These are phyloP conservation scores for Phytophthora multivora DNA, from an alignment of 352 stramenopile genomes.

Conservation along the genomic window DNA sequence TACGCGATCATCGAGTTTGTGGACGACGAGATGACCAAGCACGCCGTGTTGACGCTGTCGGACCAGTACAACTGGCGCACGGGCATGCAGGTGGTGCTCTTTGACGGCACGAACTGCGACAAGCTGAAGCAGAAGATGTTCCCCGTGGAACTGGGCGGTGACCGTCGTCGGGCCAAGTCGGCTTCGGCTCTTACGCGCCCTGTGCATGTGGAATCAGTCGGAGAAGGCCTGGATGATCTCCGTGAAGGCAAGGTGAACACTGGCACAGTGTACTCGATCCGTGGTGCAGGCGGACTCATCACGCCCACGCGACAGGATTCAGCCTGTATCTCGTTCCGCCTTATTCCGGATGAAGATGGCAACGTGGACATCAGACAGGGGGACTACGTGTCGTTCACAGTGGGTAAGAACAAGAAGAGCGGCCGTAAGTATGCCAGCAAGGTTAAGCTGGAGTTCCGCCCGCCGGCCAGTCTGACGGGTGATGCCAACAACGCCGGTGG, in stretches of 20 bases:
- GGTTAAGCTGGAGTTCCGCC: conserved; percentile 88
- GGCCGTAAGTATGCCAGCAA: conserved; percentile 89
- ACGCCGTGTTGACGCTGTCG: conserved; percentile 85
- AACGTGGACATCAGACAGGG: conserved; percentile 85
- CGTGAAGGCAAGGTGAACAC: conserved; percentile 89
- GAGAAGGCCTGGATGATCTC: conserved; percentile 83
- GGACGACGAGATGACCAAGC: conserved; percentile 90
- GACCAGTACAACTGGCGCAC: conserved; percentile 90
- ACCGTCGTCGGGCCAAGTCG: conserved; percentile 82
- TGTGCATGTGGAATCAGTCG: conserved; percentile 84
- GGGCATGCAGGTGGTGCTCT: conserved; percentile 88
- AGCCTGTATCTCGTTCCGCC: conserved; percentile 85
- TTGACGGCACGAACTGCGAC: conserved; percentile 88
- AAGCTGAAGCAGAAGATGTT: conserved; percentile 93
- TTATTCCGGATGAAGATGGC: conserved; percentile 88
- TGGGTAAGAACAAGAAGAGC: conserved; percentile 92
- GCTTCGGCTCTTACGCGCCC: conserved; percentile 68
- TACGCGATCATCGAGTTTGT: conserved; percentile 91
- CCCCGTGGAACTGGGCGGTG: conserved; percentile 70
- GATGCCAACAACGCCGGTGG: conserved; percentile 26
- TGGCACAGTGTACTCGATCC: conserved; percentile 87
- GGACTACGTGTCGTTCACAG: conserved; percentile 89
- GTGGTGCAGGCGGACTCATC: conserved; percentile 81
- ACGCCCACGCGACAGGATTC: conserved; percentile 84
- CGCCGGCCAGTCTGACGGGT: conserved; percentile 58